A percentile compares a stretch with the other conserved stretches of the same genome.
phyloP scores from a whole-genome alignment of 345 rosid genomes.

The Lepidium didymum region DNA sequence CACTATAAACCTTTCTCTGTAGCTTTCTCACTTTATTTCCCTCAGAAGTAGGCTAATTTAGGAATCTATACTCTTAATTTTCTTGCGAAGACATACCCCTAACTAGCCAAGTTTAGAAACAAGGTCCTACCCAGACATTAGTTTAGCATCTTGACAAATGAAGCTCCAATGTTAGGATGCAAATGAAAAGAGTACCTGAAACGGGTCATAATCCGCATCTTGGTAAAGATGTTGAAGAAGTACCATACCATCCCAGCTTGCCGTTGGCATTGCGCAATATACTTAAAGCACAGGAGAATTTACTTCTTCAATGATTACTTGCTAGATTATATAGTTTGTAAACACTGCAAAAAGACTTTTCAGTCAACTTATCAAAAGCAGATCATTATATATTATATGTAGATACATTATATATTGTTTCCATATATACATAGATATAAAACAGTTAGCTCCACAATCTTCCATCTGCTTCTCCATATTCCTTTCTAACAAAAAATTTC shows the following conservation, averaged over 20 bases:
- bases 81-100: not conserved
- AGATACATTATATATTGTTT: constrained; percentile 20
- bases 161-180: not conserved
- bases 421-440: constrained; percentile 16
- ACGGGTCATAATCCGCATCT: not conserved
- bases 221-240: not conserved
- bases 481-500: not conserved
- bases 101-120: not conserved
- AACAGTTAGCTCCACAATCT: constrained; percentile 24
- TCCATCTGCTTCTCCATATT: constrained; percentile 15
- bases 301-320: not conserved
- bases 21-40: not conserved
- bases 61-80: not conserved
- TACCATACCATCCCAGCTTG: not conserved
- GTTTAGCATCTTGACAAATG: not conserved
- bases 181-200: not conserved
- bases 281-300: not conserved
- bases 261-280: not conserved
- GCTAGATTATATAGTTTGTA: not conserved
- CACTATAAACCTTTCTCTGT: not conserved
- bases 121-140: not conserved
- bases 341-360: constrained; percentile 3
- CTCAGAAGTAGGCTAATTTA: not conserved
- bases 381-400: constrained; percentile 7
- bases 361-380: constrained; percentile 11